Base-by-base conservation (phyloP, 1,284 basidiomycete species). In the Coriolopsis trogii region DNA sequence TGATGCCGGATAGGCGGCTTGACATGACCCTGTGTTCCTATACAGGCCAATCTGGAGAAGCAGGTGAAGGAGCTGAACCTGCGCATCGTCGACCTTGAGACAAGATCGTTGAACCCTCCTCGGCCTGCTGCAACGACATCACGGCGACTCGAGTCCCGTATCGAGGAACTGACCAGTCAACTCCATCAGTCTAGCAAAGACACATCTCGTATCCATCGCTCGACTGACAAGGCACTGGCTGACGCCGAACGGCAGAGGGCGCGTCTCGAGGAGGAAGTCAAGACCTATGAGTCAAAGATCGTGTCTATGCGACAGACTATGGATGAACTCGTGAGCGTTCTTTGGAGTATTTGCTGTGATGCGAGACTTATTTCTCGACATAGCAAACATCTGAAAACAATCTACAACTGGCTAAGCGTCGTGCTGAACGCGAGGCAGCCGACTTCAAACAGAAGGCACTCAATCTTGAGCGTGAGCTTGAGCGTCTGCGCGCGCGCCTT, bases 41-140 rank as follows among this genome's bases (percentile, higher is more conserved):
- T 39, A 23, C 58, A 93, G 91, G 89, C 88, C 9, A 83, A 77
- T 53, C 75, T 93, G 18, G 90, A 92, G 73, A 91, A 90, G 63
- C 87, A 91, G 67, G 77, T 89, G 63, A 92, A 92, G 65, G 89
- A 92, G 42, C 72, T 92, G 28, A 90, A 91, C 52, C 78, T 91
- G 30, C 85, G 84, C 26, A 82, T 93, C 51, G 85, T 91, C 7
- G 91, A 93, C 62, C 74, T 93, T 10, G 91, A 93, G 67, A 90
- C 89, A 0, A 87, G 79, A 62, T 85, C 89, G 1, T 85, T 89
- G 59, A 80, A 67, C 51, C 65, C 81, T 15, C 83, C 88, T n/a
- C 78, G 85, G 21, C 77, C 85, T 9, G n/a, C n/a, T n/a, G 66
- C 76, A 3, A 71, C 79, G 1, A 77, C 82, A 1, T 71, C 69